phyloP scores from a whole-genome alignment of 2,329 filamentous ascomycete genomes.

The Alternaria postmessia region DNA sequence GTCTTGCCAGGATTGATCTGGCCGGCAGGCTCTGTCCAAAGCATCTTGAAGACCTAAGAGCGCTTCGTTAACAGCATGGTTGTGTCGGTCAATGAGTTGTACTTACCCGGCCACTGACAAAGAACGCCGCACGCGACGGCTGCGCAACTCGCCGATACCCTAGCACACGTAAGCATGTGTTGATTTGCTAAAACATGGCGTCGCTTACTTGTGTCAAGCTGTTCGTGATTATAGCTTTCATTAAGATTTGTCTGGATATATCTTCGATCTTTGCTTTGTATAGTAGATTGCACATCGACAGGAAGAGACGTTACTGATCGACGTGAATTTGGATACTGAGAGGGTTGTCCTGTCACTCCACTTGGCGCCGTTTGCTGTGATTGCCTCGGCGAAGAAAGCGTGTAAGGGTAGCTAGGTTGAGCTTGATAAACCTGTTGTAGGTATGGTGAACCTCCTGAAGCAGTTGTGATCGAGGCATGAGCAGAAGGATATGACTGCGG shows the following conservation, averaged over 20 bases:
- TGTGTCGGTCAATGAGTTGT: neutral
- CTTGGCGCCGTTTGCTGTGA: no score
- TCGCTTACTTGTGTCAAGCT: neutral
- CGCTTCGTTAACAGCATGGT: neutral
- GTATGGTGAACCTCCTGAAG: no score
- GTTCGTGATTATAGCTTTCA: neutral
- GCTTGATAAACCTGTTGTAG: no score
- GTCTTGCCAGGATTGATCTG: neutral
- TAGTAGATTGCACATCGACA: neutral
- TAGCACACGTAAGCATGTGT: neutral
- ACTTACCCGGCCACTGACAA: neutral
- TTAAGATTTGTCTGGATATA: neutral
- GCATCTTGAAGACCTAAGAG: neutral
- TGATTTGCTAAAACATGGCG: no score
- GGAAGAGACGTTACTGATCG: neutral
- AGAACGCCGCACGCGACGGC: neutral
- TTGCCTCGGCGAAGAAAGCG: no score
- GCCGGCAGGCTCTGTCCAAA: neutral
- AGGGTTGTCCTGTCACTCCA: accelerated
- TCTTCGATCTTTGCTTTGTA: neutral
- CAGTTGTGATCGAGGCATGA: no score
- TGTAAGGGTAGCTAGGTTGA: no score
- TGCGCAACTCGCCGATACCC: neutral
- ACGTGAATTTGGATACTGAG: neutral
- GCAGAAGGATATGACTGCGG: no score